Evolutionary conservation across 2,329 filamentous ascomycete species (phyloP), one percentile per base, ranked within the genome.

Genomic region (Alternaria rosae): DNA sequence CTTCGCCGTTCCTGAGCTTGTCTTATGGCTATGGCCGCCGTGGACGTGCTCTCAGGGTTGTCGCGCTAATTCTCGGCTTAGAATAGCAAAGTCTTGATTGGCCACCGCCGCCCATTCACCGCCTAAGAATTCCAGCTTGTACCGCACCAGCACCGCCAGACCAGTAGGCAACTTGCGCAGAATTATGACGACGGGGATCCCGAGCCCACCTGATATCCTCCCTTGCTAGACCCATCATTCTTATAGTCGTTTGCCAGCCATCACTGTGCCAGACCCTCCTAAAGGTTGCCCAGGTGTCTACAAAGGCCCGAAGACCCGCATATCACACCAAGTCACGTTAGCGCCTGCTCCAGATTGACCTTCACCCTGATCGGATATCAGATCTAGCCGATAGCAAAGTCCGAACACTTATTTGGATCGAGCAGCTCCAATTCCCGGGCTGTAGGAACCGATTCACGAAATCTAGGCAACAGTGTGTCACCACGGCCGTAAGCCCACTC

Each of bases 321-420:
- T 65, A 70, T 64, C 59, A 64, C 65, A 56, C 62, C 64, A 58
- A 67, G 62, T 71, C 68, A 73, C 73, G 69, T 73, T 72, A 65
- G 66, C 62, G 64, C 68, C 63, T 67, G 65, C 61, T 54, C 58
- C 54, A 57, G 62, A 57, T 53, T 55, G 56, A 55, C 47, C 53
- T 57, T 30, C 17, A 65, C 62, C 58, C 62, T 54, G 21, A 44
- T 45, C 59, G 52, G 23, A 41, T 66, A 70, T 69, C 70, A 64
- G 57, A 63, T 64, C 58, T 32, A 64, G 45, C 43, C 54, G 53
- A 57, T 43, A 56, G 45, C 54, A 32, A 43, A 42, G 20, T 60
- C 43, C 42, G 52, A 35, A 30, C 50, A 35, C 38, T 41, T 43
- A 10, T 26, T 32, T 44, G 25, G 25, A 20, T 28, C 28, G 42